These are phyloP conservation scores for Kwoniella dejecticola DNA, from an alignment of 768 basidiomycete species.

Conservation along the genomic window DNA sequence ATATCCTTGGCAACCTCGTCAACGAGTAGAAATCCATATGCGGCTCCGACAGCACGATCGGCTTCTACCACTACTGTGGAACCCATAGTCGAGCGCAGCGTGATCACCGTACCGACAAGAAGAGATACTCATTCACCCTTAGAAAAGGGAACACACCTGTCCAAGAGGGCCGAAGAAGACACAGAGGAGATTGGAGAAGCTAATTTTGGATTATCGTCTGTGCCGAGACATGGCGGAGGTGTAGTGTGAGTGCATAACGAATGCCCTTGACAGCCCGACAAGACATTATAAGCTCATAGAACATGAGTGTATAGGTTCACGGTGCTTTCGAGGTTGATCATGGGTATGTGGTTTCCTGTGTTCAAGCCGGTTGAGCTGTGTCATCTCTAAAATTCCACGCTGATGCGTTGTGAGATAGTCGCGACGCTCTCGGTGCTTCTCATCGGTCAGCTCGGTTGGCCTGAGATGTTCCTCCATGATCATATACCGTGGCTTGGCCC, in stretches of 20 bases:
- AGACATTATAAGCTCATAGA: background rate
- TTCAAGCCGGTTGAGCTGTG: too few species aligned
- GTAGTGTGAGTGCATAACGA: slow-evolving; percentile 8
- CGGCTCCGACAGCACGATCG: slow-evolving; percentile 4
- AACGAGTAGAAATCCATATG: slow-evolving; percentile 13
- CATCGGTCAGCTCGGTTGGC: slow-evolving; percentile 33
- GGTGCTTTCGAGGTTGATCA: slow-evolving; percentile 29
- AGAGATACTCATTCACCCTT: background rate
- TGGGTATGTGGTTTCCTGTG: slow-evolving; percentile 22
- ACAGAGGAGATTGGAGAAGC: background rate
- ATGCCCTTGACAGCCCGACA: background rate
- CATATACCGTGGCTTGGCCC: slow-evolving; percentile 39
- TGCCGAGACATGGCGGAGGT: slow-evolving; percentile 29
- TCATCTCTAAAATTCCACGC: too few species aligned
- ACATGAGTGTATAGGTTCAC: slow-evolving; percentile 20
- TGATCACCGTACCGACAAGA: background rate
- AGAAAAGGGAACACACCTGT: background rate
- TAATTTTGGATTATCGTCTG: slow-evolving; percentile 23
- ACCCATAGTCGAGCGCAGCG: too few species aligned
- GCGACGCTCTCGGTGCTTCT: slow-evolving; percentile 9
- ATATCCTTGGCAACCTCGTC: too few species aligned
- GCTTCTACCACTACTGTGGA: too few species aligned
- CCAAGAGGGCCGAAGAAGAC: background rate
- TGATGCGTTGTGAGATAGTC: slow-evolving; percentile 5
- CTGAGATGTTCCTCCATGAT: slow-evolving; percentile 36